These are phyloP conservation scores for Penicillium aurantiogriseum DNA, from an alignment of 2,329 filamentous ascomycete species.

Conservation along the genomic window DNA sequence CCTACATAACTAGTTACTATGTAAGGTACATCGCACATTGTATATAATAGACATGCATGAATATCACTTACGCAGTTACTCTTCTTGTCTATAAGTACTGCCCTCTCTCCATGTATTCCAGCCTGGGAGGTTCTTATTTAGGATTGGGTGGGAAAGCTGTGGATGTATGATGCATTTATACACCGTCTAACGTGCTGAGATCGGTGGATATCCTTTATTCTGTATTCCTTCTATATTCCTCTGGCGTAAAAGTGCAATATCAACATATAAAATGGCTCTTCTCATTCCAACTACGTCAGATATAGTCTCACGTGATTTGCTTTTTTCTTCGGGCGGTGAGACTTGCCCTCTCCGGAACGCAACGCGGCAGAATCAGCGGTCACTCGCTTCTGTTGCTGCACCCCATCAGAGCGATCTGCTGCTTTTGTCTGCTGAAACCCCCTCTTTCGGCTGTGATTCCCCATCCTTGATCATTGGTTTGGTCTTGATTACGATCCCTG, in stretches of 20 bases:
- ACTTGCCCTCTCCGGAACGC: conserved; percentile 14
- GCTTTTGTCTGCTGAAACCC: conserved; percentile 16
- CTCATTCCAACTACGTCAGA: conserved; percentile 20
- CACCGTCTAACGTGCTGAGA: neutral
- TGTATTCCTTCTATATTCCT: neutral
- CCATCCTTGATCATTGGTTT: conserved; percentile 16
- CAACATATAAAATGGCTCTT: neutral
- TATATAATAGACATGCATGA: neutral
- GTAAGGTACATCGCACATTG: neutral
- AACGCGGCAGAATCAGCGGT: conserved; percentile 26
- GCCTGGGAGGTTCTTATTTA: neutral
- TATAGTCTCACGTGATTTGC: conserved; percentile 18
- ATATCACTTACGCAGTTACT: neutral
- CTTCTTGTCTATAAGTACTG: neutral
- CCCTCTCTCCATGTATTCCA: neutral
- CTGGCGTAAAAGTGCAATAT: neutral
- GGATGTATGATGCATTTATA: neutral
- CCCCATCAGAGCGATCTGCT: conserved; percentile 25
- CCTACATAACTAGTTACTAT: neutral
- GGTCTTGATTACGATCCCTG: conserved; percentile 11
- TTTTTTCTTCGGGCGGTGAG: conserved; percentile 26
- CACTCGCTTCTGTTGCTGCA: conserved; percentile 29
- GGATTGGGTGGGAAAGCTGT: neutral
- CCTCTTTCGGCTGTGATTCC: conserved; percentile 13
- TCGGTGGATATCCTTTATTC: too few species aligned